A percentile compares a stretch with the other conserved stretches of the same genome.
Conservation (phyloP, 805 yeast genomes). For the Ogataea salicorniae region DNA sequence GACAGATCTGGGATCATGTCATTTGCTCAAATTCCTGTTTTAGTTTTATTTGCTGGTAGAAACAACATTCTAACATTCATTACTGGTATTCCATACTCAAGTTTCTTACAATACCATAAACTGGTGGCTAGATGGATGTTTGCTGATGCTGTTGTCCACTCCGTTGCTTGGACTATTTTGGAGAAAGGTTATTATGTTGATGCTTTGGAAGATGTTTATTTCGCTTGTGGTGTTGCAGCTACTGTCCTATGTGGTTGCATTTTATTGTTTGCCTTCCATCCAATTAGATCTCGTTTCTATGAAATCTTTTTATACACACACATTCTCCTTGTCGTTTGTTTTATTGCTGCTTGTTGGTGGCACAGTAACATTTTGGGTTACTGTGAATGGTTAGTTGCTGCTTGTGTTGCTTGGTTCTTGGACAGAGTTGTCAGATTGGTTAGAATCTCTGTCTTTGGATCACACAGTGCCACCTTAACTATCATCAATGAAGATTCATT, state of each 20-base stretch:
- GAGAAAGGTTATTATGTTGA: constrained; percentile 6
- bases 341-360: constrained; percentile 50
- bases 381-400: constrained; percentile 32
- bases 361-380: constrained; percentile 44
- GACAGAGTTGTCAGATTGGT: constrained; percentile 45
- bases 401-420: constrained; percentile 44
- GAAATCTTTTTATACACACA: constrained; percentile 60
- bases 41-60: constrained; percentile 45
- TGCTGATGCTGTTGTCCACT: constrained; percentile 37
- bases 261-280: constrained; percentile 43
- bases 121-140: constrained; percentile 54
- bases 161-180: constrained; percentile 29
- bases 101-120: constrained; percentile 55
- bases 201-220: constrained; percentile 12
- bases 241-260: constrained; percentile 39
- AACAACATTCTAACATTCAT: constrained; percentile 39
- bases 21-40: constrained; percentile 35
- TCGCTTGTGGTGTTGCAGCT: constrained; percentile 34
- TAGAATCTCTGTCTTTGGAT: constrained; percentile 21
- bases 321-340: constrained; percentile 47
- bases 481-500: constrained; percentile 32
- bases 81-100: constrained; percentile 39
- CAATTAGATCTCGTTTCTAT: constrained; percentile 49
- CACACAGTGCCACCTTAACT: constrained; percentile 17
- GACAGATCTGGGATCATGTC: constrained; percentile 38